Conservation (phyloP, 257 asterid species). For the Nicotiana knightiana region DNA sequence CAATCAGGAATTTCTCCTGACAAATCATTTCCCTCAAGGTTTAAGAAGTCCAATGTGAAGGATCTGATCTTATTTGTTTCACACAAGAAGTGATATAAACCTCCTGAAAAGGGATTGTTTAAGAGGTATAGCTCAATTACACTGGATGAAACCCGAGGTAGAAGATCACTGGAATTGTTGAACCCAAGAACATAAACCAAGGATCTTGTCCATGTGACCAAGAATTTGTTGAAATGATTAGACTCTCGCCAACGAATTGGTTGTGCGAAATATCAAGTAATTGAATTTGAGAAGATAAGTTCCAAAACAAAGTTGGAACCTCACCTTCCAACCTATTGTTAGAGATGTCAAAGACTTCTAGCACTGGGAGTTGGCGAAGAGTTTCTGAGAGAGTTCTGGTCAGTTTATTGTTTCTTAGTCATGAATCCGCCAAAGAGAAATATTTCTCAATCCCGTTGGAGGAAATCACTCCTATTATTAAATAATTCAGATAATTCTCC, state of each 20-base stretch:
- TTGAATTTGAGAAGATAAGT: not conserved
- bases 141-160: slow-evolving; percentile 1
- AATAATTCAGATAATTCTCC: not conserved
- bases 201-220: not conserved
- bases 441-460: not conserved
- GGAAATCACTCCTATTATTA: slow-evolving; percentile 8
- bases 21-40: too few relatives aligned
- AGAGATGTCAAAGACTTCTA: not conserved
- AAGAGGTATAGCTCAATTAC: not conserved
- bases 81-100: too few relatives aligned
- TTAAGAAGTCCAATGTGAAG: not conserved
- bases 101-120: too few relatives aligned
- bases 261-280: not conserved
- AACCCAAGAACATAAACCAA: not conserved
- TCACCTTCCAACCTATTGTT: slow-evolving; percentile 19
- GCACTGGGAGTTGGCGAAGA: slow-evolving; percentile 18
- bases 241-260: not conserved
- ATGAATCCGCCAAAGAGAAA: not conserved
- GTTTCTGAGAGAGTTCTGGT: not conserved
- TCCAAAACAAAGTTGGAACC: slow-evolving; percentile 35
- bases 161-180: slow-evolving; percentile 19
- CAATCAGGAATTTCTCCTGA: too few relatives aligned
- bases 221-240: not conserved
- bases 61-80: not conserved
- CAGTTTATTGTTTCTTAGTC: not conserved